Conservation (phyloP, 1,284 basidiomycete genomes). For the Cutaneotrichosporon mucoides region DNA sequence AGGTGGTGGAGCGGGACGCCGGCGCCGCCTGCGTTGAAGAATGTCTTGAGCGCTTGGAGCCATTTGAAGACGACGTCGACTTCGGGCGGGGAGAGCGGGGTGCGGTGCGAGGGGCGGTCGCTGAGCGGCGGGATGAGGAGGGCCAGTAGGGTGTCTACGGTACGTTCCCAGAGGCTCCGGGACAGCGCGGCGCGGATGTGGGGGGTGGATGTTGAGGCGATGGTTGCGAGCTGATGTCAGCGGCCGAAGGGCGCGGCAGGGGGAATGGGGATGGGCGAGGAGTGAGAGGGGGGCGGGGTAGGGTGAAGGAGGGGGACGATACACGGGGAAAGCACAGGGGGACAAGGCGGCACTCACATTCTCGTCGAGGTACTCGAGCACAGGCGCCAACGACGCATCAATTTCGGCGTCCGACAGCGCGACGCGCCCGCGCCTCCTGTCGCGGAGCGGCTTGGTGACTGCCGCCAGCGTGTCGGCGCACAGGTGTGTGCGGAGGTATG, state of each 20-base stretch:
- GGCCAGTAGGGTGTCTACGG: conserved; percentile 42
- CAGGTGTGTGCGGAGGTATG: conserved; percentile 34
- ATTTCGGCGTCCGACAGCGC: conserved; percentile 37
- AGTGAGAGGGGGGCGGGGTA: too few species aligned
- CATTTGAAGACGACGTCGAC: conserved; percentile 48
- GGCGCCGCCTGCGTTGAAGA: conserved; percentile 48
- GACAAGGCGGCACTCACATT: conserved; percentile 31
- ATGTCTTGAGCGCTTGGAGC: conserved; percentile 43
- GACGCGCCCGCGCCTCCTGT: conserved; percentile 37
- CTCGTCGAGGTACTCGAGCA: conserved; percentile 46
- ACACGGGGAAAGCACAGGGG: too few species aligned
- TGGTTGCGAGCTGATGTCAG: conserved; percentile 38
- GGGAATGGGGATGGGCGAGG: too few species aligned
- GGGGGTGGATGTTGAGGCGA: conserved; percentile 37
- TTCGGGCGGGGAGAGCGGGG: conserved; percentile 26
- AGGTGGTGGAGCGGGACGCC: conserved; percentile 39
- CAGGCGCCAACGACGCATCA: conserved; percentile 35
- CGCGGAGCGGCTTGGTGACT: conserved; percentile 34
- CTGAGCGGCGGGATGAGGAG: conserved; percentile 46
- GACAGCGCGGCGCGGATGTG: conserved; percentile 29
- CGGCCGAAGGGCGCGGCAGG: background rate
- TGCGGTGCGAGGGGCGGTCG: conserved; percentile 28
- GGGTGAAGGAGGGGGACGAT: too few species aligned
- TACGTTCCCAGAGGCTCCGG: conserved; percentile 39
- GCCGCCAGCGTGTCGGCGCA: conserved; percentile 20